Percentiles rank a stretch among this genome's conserved stretches.
Evolutionary conservation across 2,329 filamentous ascomycete species (phyloP).

Genomic region (Macrophomina pseudophaseolina): DNA sequence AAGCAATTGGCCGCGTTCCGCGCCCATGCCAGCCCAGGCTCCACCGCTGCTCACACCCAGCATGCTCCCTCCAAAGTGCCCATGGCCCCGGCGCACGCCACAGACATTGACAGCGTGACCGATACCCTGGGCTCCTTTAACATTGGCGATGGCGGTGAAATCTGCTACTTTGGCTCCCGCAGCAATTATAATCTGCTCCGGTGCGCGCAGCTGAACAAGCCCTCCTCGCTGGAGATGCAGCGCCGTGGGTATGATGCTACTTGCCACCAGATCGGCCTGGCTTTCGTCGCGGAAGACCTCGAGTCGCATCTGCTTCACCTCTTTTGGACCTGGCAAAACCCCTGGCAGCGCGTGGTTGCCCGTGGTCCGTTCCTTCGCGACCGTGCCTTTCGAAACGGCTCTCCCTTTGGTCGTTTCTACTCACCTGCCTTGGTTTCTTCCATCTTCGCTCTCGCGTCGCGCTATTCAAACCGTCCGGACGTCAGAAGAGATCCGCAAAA

Average conservation of each 20-base stretch:
- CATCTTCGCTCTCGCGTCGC: background rate
- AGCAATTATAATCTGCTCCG: constrained; percentile 7
- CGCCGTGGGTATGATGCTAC: background rate
- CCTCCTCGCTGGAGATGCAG: background rate
- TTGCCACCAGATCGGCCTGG: background rate
- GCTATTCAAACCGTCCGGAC: background rate
- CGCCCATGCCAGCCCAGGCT: background rate
- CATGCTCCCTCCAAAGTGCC: background rate
- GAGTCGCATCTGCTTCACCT: background rate
- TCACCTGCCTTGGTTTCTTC: background rate
- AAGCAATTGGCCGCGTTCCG: background rate
- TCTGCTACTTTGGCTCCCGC: constrained; percentile 3
- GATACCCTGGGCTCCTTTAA: constrained; percentile 2
- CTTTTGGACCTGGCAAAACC: constrained; percentile 3
- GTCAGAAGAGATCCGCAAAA: background rate
- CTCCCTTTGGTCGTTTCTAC: background rate
- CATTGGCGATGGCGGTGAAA: constrained; percentile 3
- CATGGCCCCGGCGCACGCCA: background rate
- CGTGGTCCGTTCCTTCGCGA: background rate
- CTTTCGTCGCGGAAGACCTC: background rate
- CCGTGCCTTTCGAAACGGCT: background rate
- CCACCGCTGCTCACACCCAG: background rate
- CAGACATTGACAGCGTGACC: background rate
- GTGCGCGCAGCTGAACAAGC: background rate
- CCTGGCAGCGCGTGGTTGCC: constrained; percentile 1